Conservation (phyloP, 495 filamentous ascomycete species). For the Neurospora sp. region DNA sequence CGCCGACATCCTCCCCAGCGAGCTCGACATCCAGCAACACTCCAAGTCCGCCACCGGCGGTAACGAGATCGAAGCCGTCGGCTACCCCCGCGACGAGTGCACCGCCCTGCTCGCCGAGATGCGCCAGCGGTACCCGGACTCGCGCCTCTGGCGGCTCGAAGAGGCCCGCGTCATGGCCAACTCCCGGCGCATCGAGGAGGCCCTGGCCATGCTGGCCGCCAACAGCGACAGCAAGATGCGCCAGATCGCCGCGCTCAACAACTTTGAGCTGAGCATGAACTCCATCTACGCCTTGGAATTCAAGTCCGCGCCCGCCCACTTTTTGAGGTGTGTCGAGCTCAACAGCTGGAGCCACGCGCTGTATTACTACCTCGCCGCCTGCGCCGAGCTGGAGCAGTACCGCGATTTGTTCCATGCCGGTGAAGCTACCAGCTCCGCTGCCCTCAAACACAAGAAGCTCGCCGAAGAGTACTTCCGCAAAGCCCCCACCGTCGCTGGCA, state of each 20-base stretch:
- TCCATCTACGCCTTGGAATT: constrained; percentile 72
- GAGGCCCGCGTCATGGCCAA: constrained; percentile 71
- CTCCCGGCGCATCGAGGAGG: constrained; percentile 55
- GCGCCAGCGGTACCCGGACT: too few species aligned
- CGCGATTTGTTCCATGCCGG: constrained; percentile 47
- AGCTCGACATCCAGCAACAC: constrained; percentile 38
- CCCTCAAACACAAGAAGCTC: constrained; percentile 38
- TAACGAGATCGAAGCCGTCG: constrained; percentile 38
- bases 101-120: constrained; percentile 51
- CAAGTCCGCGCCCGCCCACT: constrained; percentile 57
- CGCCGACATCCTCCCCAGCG: constrained; percentile 73
- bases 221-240: constrained; percentile 64
- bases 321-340: constrained; percentile 68
- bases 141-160: constrained; percentile 51
- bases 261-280: constrained; percentile 76
- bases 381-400: constrained; percentile 69
- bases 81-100: constrained; percentile 65
- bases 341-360: constrained; percentile 87
- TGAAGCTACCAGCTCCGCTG: constrained; percentile 25
- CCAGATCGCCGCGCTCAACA: constrained; percentile 69
- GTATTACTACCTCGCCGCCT: constrained; percentile 83
- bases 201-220: constrained; percentile 51
- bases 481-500: constrained; percentile 67
- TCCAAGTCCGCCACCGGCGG: constrained; percentile 15
- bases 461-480: constrained; percentile 61